phyloP scores from a whole-genome alignment of 2,329 filamentous ascomycete species.

The Cercospora janseana region DNA sequence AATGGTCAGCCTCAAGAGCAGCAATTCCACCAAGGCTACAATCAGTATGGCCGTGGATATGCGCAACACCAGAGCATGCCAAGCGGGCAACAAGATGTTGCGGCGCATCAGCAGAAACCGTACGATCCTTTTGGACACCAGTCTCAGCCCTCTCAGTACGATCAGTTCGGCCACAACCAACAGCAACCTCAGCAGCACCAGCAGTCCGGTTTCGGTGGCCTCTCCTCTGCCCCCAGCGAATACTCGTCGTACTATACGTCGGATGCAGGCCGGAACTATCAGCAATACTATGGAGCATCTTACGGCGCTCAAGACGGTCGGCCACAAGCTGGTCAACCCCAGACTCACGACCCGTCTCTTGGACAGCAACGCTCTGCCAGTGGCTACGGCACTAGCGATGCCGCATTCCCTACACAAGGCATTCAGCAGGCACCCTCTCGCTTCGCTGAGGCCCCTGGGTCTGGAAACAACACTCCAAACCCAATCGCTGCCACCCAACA shows the following conservation, averaged over 20 bases:
- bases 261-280: conserved; percentile 70
- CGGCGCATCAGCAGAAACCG: conserved; percentile 71
- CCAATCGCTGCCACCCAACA: conserved; percentile 61
- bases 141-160: conserved; percentile 51
- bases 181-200: conserved; percentile 57
- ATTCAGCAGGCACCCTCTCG: conserved; percentile 59
- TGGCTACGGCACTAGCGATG: conserved; percentile 66
- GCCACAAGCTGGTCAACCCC: conserved; percentile 31
- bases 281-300: conserved; percentile 59
- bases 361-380: conserved; percentile 74
- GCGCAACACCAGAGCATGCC: conserved; percentile 49
- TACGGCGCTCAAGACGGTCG: conserved; percentile 52
- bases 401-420: conserved; percentile 39
- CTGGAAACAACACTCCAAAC: conserved; percentile 87
- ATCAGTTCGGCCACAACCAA: conserved; percentile 47
- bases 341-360: conserved; percentile 67
- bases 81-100: conserved; percentile 55
- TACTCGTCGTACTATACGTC: conserved; percentile 80
- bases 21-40: conserved; percentile 49
- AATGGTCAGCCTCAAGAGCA: conserved; percentile 54
- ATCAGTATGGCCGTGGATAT: conserved; percentile 66
- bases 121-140: conserved; percentile 86
- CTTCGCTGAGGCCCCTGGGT: conserved; percentile 75
- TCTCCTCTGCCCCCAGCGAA: conserved; percentile 73
- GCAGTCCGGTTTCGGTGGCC: conserved; percentile 61